Evolutionary conservation across 164 flowering plant genomes (phyloP).

Genomic region (Macadamia tetraphylla): DNA sequence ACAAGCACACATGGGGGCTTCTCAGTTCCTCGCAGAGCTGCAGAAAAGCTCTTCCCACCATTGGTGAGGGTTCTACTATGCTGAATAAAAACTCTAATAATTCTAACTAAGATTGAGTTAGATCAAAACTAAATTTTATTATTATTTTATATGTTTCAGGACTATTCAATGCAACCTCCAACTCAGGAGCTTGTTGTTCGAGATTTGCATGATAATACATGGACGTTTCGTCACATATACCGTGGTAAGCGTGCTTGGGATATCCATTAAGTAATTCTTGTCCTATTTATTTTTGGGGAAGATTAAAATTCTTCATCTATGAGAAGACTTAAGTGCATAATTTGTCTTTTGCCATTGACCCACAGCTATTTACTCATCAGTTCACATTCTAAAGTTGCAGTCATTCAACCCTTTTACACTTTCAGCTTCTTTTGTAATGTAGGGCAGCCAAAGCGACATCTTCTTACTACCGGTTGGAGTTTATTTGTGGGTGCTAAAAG

Average conservation of each 20-base stretch:
- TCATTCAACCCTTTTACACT: neutral
- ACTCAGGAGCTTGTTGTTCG: conserved; percentile 90
- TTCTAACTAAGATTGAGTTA: neutral
- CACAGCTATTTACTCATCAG: too few relatives aligned
- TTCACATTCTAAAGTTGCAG: too few relatives aligned
- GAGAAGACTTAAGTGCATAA: neutral
- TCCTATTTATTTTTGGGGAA: neutral
- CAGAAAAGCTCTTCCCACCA: conserved; percentile 93
- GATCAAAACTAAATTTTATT: neutral
- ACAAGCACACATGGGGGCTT: conserved; percentile 99
- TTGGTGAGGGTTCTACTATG: conserved; percentile 41
- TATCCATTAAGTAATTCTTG: neutral
- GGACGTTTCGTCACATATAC: conserved; percentile 98
- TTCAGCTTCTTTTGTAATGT: conserved; percentile 10
- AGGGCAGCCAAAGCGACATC: conserved; percentile 99
- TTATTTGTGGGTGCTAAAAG: conserved; percentile 88
- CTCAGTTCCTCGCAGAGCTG: conserved; percentile 98
- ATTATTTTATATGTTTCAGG: conserved; percentile 39
- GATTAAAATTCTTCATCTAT: neutral
- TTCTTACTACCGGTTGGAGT: conserved; percentile 99
- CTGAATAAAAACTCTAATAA: neutral
- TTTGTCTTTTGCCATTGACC: neutral
- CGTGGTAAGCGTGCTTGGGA: conserved; percentile 50
- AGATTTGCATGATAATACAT: conserved; percentile 86
- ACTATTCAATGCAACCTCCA: conserved; percentile 92